Evolutionary conservation across 352 stramenopile genomes (phyloP), one percentile per base, ranked within the genome.

Genomic region (Phytophthora ohioensis): DNA sequence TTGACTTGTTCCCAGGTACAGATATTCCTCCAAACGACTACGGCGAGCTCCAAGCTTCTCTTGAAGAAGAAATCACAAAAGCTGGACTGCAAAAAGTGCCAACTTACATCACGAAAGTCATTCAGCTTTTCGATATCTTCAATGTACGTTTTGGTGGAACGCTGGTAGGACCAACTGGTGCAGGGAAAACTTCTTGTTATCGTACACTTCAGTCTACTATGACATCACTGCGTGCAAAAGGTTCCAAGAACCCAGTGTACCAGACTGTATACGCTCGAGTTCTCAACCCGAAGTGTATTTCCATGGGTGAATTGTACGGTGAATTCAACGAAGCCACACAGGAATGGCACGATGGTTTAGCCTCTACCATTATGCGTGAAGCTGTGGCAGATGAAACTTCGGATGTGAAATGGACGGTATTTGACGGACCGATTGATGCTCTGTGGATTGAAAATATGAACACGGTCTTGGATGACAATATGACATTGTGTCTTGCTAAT

Each of bases 381-480:
- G 86, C 83, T 7, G 88, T 97, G 6, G 79, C 73, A 3, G 88
- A 95, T 38, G 84, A 91, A 43, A 79, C 66, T 0, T 64, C 69
- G 0, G 84, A 96, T 41, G 79, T 84, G 35, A 92, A 90, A 48
- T 98, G 94, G 94, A 98, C 90, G 0, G 88, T 98, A 5, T 98
- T 98, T 38, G 94, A 98, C 63, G 94, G 94, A 2, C 94, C 94
- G 9, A 97, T 98, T 55, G 94, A 98, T 69, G 91, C 94, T n/a
- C 74, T 98, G 7, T 98, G 94, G 94, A 98, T 98, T 43, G 94
- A 98, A 69, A 98, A 98, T 73, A 97, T 98, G 92, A 98, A 98
- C 79, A 98, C 94, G 2, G 94, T 98, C 0, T 69, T 98, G 5
- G 94, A 98, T 64, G 94, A 98, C 75, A 98, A 98, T 71, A 98